phyloP scores from a whole-genome alignment of 208 protist species.

The Histomonas meleagridis region DNA sequence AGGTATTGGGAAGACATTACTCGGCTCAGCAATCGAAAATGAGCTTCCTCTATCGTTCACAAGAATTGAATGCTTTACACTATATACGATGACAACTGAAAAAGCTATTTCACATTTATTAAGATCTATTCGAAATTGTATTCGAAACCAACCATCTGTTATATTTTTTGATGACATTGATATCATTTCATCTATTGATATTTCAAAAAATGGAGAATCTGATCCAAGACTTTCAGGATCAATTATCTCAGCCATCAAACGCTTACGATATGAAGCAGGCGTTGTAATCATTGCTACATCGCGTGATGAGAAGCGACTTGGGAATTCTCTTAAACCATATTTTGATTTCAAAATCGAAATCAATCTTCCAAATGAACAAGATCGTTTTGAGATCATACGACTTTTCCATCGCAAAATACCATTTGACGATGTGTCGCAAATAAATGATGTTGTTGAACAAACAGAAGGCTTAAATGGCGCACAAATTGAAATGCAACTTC shows the following conservation, averaged over 20 bases:
- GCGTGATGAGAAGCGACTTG: neutral
- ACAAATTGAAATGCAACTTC: no score
- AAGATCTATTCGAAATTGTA: neutral
- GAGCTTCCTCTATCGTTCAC: neutral
- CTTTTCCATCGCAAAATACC: neutral
- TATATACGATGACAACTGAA: neutral
- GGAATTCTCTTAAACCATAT: neutral
- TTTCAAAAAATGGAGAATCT: neutral
- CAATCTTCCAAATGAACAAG: neutral
- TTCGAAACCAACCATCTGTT: neutral
- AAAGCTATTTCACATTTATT: neutral
- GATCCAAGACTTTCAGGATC: neutral
- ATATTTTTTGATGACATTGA: conserved; percentile 1
- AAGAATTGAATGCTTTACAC: neutral
- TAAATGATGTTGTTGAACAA: neutral
- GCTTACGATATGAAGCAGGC: neutral
- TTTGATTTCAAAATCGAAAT: neutral
- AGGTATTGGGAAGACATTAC: neutral
- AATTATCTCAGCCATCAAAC: neutral
- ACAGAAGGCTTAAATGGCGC: neutral
- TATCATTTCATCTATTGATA: neutral
- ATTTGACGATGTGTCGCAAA: no score
- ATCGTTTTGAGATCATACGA: neutral
- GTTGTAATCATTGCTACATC: neutral
- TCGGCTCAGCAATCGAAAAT: neutral